Base-by-base conservation (phyloP, 768 basidiomycete species). In the Rickenella mellea region DNA sequence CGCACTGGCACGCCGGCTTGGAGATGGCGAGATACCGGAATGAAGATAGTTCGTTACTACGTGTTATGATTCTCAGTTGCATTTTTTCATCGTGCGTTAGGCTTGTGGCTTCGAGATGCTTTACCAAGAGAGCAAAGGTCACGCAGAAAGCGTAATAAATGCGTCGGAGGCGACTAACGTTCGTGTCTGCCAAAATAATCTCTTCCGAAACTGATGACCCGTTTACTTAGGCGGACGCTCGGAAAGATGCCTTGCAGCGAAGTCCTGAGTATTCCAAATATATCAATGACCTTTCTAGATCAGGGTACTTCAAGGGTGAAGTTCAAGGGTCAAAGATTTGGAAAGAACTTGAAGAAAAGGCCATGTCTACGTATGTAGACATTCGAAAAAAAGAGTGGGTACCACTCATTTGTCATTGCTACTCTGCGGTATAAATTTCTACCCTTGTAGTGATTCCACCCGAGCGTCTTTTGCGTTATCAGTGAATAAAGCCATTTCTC, bases 81-180 rank as follows among this genome's bases (percentile, higher is more conserved):
- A 32, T 42, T 5, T 11, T 8, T 22, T 44, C 31, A 19, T n/a
- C n/a, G 11, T 33, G 29, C 27, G 28, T 14, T 54, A 93, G 83
- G 81, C 91, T 2, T 89, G 89, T 48, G 96, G 96, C 1, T 97
- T 97, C 48, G 96, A 99, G 65, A 99, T 98, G 73, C 71, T 96
- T 29, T 97, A 86, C 57, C 81, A 86, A 56, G 91, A 91, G 56
- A 83, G 76, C 45, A 82, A 84, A 59, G 66, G 71, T 36, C 74
- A 76, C 30, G 62, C 64, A 43, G 68, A 52, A 55, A 15, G 66
- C 73, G 35, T 74, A 73, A n/a, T 30, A 35, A 42, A 42, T 6
- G 22, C 12, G 24, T 41, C 24, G 41, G 40, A 30, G 22, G 20
- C 22, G 17, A 20, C 19, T 36, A 36, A 3, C 7, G 19, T 3